Conservation (phyloP, 148 eudicot species). For the Rhododendron mucronatum region DNA sequence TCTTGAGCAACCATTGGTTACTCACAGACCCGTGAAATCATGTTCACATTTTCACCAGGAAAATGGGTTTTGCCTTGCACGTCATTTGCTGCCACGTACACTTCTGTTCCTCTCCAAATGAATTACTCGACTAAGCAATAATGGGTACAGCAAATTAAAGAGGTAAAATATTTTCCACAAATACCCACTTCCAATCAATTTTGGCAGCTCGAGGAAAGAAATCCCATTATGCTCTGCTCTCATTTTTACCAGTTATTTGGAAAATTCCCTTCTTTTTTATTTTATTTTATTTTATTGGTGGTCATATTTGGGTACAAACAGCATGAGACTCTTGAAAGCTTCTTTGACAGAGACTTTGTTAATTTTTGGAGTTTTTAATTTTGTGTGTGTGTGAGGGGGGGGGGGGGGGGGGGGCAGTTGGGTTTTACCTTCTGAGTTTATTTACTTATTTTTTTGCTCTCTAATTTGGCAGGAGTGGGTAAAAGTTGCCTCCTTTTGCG, state of each 20-base stretch:
- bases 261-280: neutral
- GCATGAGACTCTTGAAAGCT: neutral
- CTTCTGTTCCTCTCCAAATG: neutral
- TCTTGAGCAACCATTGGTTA: neutral
- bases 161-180: neutral
- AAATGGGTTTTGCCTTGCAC: neutral
- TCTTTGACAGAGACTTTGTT: neutral
- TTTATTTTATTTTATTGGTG: neutral
- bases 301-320: neutral
- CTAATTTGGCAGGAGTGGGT: slow-evolving; percentile 38
- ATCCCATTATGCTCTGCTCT: neutral
- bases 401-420: neutral
- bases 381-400: too few species aligned
- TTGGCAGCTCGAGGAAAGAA: neutral
- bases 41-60: neutral
- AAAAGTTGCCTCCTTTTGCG: slow-evolving; percentile 58
- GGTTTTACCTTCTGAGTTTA: neutral
- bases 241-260: neutral
- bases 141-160: neutral
- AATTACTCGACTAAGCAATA: neutral
- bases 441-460: neutral
- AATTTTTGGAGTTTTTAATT: neutral
- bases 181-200: neutral
- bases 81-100: neutral
- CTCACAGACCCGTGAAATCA: neutral